Evolutionary conservation across 23 red algal genomes (phyloP), one percentile per base, ranked within the genome.

Genomic region (Gracilariopsis chorda): DNA sequence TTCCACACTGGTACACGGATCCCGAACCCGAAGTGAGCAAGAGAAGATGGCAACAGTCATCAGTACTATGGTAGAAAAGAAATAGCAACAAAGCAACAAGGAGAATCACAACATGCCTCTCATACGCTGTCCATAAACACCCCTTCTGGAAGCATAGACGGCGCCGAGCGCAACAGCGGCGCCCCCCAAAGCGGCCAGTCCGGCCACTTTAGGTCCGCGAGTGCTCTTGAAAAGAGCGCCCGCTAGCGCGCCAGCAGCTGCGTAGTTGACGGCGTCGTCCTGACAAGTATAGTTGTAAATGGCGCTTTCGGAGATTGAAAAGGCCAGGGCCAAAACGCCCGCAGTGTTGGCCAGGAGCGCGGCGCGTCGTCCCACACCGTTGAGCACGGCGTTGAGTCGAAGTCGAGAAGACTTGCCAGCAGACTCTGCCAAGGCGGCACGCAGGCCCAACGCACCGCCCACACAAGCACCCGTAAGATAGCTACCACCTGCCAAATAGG

Each of bases 211-310:
- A 0, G 79, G 36, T 45, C 96, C 96, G 0, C 75, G 45, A 8
- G 96, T 98, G 35, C 72, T 86, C 80, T 94, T 92, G 76, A 90
- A 98, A 51, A 98, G n/a, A 4, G 45, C 90, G 21, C 96, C 96
- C 51, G 96, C 79, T 2, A 77, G 62, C 30, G 77, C 90, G 32
- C 96, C 96, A 1, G 96, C 96, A 7, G 69, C 74, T 12, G 83
- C 88, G 56, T 98, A 98, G 36, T 98, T 98, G 41, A 32, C 47
- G 28, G 84, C 33, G 12, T 57, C 57, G 17, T 98, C 96, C 59
- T 98, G 92, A 40, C 76, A 64, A 0, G 60, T 57, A 58, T 78
- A 70, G n/a, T 76, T 83, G 74, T 95, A 87, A 29, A 90, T 23
- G 6, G 78, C 48, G 27, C 81, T 94, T 53, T 98, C 96, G 36